Base-by-base conservation (phyloP, 1,284 basidiomycete species). In the Pascua guehoae region DNA sequence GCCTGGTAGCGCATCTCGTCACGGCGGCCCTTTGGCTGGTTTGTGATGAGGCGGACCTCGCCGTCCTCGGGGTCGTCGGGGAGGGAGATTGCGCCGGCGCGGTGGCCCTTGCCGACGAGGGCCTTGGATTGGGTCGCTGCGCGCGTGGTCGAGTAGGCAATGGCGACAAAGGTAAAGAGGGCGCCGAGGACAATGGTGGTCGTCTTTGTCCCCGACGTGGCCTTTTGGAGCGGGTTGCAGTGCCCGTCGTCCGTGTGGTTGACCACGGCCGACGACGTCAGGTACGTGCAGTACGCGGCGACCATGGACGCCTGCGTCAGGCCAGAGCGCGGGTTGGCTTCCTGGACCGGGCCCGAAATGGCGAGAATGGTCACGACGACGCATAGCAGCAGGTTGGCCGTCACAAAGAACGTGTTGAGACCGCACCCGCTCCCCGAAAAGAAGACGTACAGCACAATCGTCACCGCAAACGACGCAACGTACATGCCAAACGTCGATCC, bases 261-360 rank as follows among this genome's bases (percentile, higher is more conserved):
- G 63, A 89, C 89, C 50, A 99, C 87, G 4, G 96, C 95, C 10
- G 91, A 95, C 46, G 92, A 88, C 66, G 91, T 86, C 56, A 98
- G 86, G 75, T 99, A 98, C 5, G 94, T 94, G 80, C 91, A 96
- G 77, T 99, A 98, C 2, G 88, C 91, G 4, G 91, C 89, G 16
- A 98, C 95, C 88, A 98, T 95, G 59, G 89, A 88, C 15, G 91
- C 88, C 75, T 98, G 96, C 2, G 93, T 93, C 18, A 99, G 84
- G 2, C 95, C 95, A 9, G 91, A 95, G 54, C 91, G 88, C 5
- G 95, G 90, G 71, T 98, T 98, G 62, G 88, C 84, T 67, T 95
- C 93, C 71, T 98, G 96, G 2, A 98, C 85, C 4, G 83, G 81
- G 0, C 91, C 93, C 58, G 90, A 86, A 59, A 99, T 82, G 66